A percentile compares a stretch with the other conserved stretches of the same genome.
phyloP scores from a whole-genome alignment of 23 red algal species.

The Gracilariopsis chorda region DNA sequence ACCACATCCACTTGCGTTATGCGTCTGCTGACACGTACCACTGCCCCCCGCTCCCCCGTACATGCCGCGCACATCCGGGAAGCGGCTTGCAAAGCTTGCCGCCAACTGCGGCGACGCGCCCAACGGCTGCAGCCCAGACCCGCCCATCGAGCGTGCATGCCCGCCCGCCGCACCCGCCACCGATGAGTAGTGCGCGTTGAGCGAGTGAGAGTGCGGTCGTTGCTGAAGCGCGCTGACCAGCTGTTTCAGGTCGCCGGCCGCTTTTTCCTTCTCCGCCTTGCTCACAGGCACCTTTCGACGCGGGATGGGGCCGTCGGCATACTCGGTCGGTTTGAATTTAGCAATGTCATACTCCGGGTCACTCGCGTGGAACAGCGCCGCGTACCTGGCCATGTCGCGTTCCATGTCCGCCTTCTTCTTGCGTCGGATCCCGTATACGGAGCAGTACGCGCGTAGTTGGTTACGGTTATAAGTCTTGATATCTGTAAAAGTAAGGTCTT shows the following conservation, averaged over 20 bases:
- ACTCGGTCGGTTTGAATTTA: constrained; percentile 74
- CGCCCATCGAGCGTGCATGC: neutral
- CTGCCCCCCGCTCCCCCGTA: neutral
- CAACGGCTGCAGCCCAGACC: neutral
- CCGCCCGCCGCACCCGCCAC: neutral
- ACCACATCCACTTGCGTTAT: neutral
- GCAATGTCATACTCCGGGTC: constrained; percentile 73
- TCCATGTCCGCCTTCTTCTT: constrained; percentile 96
- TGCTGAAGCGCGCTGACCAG: constrained; percentile 45
- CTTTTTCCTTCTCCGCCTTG: constrained; percentile 63
- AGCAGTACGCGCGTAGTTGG: constrained; percentile 92
- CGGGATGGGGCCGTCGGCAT: constrained; percentile 66
- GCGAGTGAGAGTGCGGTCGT: constrained; percentile 28
- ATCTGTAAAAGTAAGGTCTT: constrained; percentile 79
- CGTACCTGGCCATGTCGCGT: constrained; percentile 73
- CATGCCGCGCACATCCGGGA: neutral
- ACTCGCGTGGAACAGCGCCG: constrained; percentile 74
- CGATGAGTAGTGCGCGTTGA: neutral
- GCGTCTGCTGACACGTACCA: neutral
- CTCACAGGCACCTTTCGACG: constrained; percentile 58
- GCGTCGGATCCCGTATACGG: constrained; percentile 75
- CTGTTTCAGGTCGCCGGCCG: constrained; percentile 28
- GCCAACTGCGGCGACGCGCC: neutral
- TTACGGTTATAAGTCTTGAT: constrained; percentile 87
- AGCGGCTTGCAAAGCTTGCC: neutral